Evolutionary conservation across 169 alveolate genomes (phyloP), one percentile per base, ranked within the genome.

Genomic region (Plasmodium blacklocki): DNA sequence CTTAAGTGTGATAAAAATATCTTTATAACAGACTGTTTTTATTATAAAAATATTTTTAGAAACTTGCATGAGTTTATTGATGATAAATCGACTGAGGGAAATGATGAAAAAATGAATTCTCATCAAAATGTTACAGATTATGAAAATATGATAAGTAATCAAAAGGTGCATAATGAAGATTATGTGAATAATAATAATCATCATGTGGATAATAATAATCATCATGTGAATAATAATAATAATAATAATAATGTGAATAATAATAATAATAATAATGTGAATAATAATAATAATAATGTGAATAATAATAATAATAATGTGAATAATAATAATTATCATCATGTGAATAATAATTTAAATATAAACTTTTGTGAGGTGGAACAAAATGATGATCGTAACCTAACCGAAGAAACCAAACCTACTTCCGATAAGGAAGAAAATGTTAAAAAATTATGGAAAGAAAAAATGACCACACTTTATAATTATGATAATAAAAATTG

Each of bases 21-120:
- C 2, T 78, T 78, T 11, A 29, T 78, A 3, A 58, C 89, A 2
- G 76, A 66, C 32, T 78, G 89, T 45, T 56, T 78, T 26, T 63
- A 78, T 58, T 78, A 64, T 45, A 19, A 45, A 54, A 78, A 70
- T 66, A 60, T 78, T 26, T 54, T 63, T 29, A 45, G 67, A 58
- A 78, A 71, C 29, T 12, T 78, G 43, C 47, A 58, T 1, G 89
- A 63, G 3, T 64, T 78, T 47, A 49, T 78, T 50, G 87, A 43
- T 21, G 88, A 74, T 49, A 47, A 45, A 1, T 21, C 26, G 71
- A 19, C 23, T 14, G 85, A 50, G 18, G 66, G 15, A 3, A 39
- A 15, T 7, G 18, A 4, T 14, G 19, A 54, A n/a, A 4, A 54
- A 54, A 54, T 12, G 62, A 54, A 4, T n/a, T 54, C 23, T 15